Conservation (phyloP, 495 filamentous ascomycete species). For the Aspergillus sclerotioniger region DNA sequence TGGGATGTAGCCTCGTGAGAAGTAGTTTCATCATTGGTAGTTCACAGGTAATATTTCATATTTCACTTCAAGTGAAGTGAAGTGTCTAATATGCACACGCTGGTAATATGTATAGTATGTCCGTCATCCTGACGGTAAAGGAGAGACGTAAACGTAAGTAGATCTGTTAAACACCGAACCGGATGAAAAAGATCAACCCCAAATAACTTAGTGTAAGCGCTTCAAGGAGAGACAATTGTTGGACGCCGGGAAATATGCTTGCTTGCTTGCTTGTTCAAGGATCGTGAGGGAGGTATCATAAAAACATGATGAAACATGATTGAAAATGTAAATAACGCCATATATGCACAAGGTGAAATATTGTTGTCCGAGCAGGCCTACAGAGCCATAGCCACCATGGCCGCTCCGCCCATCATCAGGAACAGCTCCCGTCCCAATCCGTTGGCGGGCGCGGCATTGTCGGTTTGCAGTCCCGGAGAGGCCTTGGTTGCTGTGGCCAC, state of each 20-base stretch:
- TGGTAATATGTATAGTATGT: neutral
- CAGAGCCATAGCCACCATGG: slow-evolving; percentile 39
- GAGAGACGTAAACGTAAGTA: slow-evolving; percentile 13
- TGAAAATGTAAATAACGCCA: slow-evolving; percentile 23
- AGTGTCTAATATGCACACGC: neutral
- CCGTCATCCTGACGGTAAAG: neutral
- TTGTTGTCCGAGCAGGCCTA: slow-evolving; percentile 15
- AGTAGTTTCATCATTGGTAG: no score
- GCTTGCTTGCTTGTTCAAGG: slow-evolving; percentile 9
- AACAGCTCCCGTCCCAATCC: slow-evolving; percentile 39
- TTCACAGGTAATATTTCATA: no score
- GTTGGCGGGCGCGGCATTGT: slow-evolving; percentile 29
- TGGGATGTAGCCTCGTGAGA: neutral
- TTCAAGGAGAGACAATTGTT: slow-evolving; percentile 13
- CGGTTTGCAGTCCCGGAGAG: slow-evolving; percentile 45
- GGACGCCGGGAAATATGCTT: neutral
- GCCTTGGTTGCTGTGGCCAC: slow-evolving; percentile 25
- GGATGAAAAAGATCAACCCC: neutral
- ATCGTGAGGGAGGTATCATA: slow-evolving; percentile 16
- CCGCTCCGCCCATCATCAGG: slow-evolving; percentile 44
- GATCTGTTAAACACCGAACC: neutral
- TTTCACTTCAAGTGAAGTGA: no score
- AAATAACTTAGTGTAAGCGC: neutral
- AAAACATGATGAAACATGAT: slow-evolving; percentile 31
- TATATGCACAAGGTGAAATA: neutral